Conservation (phyloP, 768 basidiomycete genomes). For the Boletus tylopilopsis region DNA sequence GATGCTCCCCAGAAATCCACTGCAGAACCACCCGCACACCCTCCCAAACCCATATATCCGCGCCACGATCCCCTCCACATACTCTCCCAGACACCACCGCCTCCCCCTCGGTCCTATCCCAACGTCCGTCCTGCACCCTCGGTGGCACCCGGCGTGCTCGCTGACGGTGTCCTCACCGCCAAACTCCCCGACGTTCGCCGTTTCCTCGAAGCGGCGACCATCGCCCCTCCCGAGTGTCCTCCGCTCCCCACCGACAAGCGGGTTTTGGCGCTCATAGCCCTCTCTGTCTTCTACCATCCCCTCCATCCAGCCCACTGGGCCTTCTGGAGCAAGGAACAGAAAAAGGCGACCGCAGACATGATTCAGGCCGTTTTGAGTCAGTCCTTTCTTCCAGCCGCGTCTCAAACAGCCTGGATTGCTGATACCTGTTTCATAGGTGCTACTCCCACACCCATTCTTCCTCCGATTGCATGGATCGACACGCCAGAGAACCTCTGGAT, state of each 20-base stretch:
- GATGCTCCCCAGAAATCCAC: conserved; percentile 21
- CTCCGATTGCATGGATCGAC: conserved; percentile 35
- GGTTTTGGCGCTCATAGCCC: conserved; percentile 56
- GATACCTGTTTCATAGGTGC: conserved; percentile 19
- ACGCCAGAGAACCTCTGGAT: conserved; percentile 33
- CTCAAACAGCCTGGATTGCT: not conserved
- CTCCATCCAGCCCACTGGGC: conserved; percentile 57
- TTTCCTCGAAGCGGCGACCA: conserved; percentile 42
- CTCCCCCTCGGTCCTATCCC: conserved; percentile 20
- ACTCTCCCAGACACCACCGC: conserved; percentile 21
- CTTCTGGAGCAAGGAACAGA: conserved; percentile 57
- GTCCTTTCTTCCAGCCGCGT: conserved; percentile 22
- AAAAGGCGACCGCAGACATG: conserved; percentile 44
- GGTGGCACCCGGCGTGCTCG: conserved; percentile 35
- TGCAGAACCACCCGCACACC: conserved; percentile 19
- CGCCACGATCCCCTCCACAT: conserved; percentile 32
- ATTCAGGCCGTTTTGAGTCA: conserved; percentile 54
- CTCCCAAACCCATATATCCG: conserved; percentile 26
- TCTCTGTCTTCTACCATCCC: conserved; percentile 53
- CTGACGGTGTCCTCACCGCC: conserved; percentile 41
- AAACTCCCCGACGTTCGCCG: conserved; percentile 46
- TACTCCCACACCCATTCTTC: conserved; percentile 30
- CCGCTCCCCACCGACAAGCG: conserved; percentile 37
- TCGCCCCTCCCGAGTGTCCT: conserved; percentile 39
- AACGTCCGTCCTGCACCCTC: conserved; percentile 18